phyloP scores from a whole-genome alignment of 1,284 basidiomycete species.

The Cryptococcus wingfieldii region DNA sequence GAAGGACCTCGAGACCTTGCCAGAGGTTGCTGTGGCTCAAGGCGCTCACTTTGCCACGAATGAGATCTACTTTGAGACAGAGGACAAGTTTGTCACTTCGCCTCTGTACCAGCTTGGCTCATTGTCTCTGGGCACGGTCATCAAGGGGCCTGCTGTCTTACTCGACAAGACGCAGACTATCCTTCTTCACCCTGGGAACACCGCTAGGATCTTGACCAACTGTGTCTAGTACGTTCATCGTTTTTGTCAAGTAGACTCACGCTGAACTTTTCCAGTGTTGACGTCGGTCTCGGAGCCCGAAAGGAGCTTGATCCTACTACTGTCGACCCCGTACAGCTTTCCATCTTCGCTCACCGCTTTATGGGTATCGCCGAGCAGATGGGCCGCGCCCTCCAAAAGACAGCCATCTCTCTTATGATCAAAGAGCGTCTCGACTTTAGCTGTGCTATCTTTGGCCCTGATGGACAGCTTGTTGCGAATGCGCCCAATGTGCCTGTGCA shows the following conservation, averaged over 20 bases:
- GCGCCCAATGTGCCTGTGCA: slow-evolving; percentile 25
- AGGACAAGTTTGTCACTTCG: slow-evolving; percentile 51
- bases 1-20: slow-evolving; percentile 26
- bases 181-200: slow-evolving; percentile 27
- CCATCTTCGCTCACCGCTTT: slow-evolving; percentile 54
- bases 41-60: slow-evolving; percentile 50
- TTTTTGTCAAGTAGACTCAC: neutral
- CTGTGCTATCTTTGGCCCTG: slow-evolving; percentile 51
- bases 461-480: slow-evolving; percentile 53
- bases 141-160: slow-evolving; percentile 39
- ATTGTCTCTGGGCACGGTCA: slow-evolving; percentile 31
- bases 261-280: slow-evolving; percentile 19
- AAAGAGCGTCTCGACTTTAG: slow-evolving; percentile 45
- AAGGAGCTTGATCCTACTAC: slow-evolving; percentile 10
- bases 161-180: slow-evolving; percentile 44
- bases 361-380: slow-evolving; percentile 51
- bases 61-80: slow-evolving; percentile 35
- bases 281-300: slow-evolving; percentile 13
- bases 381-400: slow-evolving; percentile 17
- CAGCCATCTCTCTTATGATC: slow-evolving; percentile 46
- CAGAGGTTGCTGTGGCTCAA: slow-evolving; percentile 62
- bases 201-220: slow-evolving; percentile 9
- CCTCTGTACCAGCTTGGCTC: slow-evolving; percentile 57
- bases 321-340: slow-evolving; percentile 53
- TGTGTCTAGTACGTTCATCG: slow-evolving; percentile 13